Conservation (phyloP, 768 basidiomycete genomes). For the Lactifluus echinatus region DNA sequence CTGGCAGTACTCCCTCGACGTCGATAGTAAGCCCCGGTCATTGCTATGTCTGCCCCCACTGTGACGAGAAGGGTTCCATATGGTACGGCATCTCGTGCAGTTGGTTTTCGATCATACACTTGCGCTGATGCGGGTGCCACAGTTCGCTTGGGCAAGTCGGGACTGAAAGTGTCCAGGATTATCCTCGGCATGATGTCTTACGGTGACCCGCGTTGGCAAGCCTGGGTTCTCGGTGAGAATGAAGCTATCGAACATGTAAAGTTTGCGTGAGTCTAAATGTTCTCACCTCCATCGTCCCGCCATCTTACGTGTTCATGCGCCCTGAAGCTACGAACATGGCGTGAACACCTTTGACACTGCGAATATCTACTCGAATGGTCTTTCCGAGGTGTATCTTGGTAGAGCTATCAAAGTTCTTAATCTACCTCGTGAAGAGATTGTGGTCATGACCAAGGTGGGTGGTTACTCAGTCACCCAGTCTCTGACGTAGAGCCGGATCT, state of each 20-base stretch:
- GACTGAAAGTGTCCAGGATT: slow-evolving; percentile 54
- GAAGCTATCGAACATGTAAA: slow-evolving; percentile 21
- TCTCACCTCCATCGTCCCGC: slow-evolving; percentile 1
- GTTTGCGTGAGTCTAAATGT: slow-evolving; percentile 22
- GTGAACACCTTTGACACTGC: slow-evolving; percentile 58
- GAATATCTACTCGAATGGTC: slow-evolving; percentile 29
- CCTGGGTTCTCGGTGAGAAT: slow-evolving; percentile 29
- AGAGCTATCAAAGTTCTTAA: slow-evolving; percentile 32
- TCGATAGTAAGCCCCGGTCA: not conserved
- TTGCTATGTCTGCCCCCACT: not conserved
- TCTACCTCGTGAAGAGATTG: slow-evolving; percentile 34
- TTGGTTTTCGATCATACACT: not conserved
- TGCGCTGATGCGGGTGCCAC: not conserved
- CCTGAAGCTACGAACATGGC: slow-evolving; percentile 43
- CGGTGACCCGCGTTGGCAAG: slow-evolving; percentile 28
- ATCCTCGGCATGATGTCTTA: slow-evolving; percentile 62
- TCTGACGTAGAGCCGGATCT: not conserved
- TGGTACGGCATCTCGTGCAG: not conserved
- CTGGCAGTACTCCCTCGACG: too few species aligned
- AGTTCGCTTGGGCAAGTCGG: slow-evolving; percentile 38
- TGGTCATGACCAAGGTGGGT: slow-evolving; percentile 36
- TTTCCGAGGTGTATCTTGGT: slow-evolving; percentile 33
- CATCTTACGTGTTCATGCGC: slow-evolving; percentile 10
- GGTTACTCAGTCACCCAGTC: not conserved
- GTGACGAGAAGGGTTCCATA: slow-evolving; percentile 11